Conservation (phyloP, 768 basidiomycete genomes). For the Leccinellum luteum region DNA sequence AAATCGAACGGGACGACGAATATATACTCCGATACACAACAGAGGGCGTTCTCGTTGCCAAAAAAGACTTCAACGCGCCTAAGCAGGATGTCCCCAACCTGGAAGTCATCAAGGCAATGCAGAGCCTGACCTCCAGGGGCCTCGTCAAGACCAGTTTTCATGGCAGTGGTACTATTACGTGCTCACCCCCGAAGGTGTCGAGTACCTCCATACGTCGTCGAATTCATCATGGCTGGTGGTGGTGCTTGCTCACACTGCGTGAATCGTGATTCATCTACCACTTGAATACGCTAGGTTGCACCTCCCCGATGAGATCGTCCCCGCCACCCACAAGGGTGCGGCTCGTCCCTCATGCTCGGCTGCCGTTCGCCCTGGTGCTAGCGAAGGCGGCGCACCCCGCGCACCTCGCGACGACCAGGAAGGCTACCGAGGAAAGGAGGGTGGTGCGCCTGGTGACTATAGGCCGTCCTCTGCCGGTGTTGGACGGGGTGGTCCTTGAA, state of each 20-base stretch:
- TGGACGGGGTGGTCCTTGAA: constrained; percentile 79
- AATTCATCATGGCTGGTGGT: neutral
- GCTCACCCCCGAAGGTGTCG: no score
- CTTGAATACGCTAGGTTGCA: constrained; percentile 91
- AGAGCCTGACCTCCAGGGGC: constrained; percentile 70
- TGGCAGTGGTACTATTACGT: constrained; percentile 99
- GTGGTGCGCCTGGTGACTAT: constrained; percentile 84
- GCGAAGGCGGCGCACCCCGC: constrained; percentile 79
- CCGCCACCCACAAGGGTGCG: constrained; percentile 96
- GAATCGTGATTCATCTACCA: neutral
- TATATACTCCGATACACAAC: constrained; percentile 1
- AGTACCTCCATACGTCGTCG: constrained; percentile 60
- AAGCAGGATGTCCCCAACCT: constrained; percentile 82
- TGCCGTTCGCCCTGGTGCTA: constrained; percentile 64
- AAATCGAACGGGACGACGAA: neutral
- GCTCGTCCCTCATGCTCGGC: constrained; percentile 85
- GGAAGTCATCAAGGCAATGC: constrained; percentile 68
- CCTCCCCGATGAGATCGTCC: constrained; percentile 94
- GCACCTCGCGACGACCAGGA: constrained; percentile 87
- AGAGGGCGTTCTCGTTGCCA: constrained; percentile 99
- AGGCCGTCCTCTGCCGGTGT: constrained; percentile 87
- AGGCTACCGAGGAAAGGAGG: constrained; percentile 87
- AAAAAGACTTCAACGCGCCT: constrained; percentile 98
- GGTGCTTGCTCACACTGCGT: no score
- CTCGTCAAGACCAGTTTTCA: constrained; percentile 97